Percentiles rank a stretch among this genome's conserved stretches.
Conservation (phyloP, 371 early-diverging fungal species). For the Mortierella sp. region DNA sequence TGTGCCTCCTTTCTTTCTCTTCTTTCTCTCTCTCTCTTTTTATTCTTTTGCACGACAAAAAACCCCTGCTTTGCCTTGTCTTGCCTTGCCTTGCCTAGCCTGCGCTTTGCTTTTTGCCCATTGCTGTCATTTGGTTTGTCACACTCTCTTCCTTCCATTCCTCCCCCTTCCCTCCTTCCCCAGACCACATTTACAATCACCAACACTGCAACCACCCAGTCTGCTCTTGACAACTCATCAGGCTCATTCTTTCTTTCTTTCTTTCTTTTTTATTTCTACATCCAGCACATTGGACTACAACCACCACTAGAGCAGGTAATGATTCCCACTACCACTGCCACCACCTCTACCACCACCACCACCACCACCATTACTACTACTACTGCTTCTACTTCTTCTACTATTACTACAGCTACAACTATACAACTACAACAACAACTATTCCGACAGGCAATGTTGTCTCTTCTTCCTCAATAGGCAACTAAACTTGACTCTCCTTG, state of each 20-base stretch:
- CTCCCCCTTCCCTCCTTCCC: background rate
- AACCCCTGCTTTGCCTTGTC: slow-evolving; percentile 1
- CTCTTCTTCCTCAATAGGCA: background rate
- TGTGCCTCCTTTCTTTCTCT: background rate
- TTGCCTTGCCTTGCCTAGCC: no score
- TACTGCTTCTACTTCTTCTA: no score
- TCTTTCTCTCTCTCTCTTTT: background rate
- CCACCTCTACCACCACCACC: background rate
- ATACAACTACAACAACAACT: no score
- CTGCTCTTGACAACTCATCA: no score
- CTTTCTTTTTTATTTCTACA: background rate
- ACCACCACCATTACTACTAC: no score
- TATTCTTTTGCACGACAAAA: no score
- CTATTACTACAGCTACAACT: no score
- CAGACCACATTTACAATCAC: background rate
- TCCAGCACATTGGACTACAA: background rate
- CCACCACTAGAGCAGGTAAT: background rate
- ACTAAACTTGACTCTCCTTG: background rate
- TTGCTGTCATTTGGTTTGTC: background rate
- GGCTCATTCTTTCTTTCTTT: background rate
- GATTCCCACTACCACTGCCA: background rate
- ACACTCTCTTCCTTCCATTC: background rate
- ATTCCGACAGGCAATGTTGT: background rate
- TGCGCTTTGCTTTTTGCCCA: background rate
- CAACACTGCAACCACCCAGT: background rate